These are phyloP conservation scores for Sanghuangporus baumii DNA, from an alignment of 1,284 basidiomycete species.

Conservation along the genomic window DNA sequence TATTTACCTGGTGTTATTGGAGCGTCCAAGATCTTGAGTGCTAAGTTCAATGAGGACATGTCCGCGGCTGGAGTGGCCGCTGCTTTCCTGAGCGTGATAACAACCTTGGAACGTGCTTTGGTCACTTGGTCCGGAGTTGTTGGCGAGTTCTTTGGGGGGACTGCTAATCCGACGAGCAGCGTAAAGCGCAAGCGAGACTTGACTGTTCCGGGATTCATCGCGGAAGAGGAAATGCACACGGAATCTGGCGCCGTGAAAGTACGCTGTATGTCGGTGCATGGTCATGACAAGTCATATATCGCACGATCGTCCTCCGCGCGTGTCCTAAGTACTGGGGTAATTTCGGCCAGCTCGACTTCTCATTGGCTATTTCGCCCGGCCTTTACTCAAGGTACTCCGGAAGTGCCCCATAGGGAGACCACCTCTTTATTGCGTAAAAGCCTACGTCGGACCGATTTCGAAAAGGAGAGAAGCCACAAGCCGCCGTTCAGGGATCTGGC, in stretches of 20 bases:
- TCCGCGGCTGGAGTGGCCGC: constrained; percentile 54
- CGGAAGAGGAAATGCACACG: not conserved
- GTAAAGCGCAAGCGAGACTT: constrained; percentile 21
- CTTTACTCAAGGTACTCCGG: not conserved
- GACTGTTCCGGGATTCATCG: constrained; percentile 3
- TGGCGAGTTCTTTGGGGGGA: constrained; percentile 48
- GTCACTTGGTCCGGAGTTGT: constrained; percentile 59
- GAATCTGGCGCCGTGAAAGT: constrained; percentile 1
- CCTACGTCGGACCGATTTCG: not conserved
- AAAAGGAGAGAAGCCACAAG: constrained; percentile 18
- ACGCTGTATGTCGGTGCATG: constrained; percentile 7
- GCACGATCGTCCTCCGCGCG: not conserved
- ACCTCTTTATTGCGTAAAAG: constrained; percentile 11
- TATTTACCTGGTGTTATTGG: constrained; percentile 45
- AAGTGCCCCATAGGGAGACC: not conserved
- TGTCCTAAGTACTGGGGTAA: not conserved
- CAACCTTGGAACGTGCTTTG: constrained; percentile 49
- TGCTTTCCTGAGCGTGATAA: constrained; percentile 50
- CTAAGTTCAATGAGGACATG: constrained; percentile 49
- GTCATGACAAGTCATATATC: not conserved
- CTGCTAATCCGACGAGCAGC: constrained; percentile 19
- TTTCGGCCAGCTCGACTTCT: constrained; percentile 3
- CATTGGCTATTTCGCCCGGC: constrained; percentile 15
- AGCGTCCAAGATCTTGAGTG: constrained; percentile 43
- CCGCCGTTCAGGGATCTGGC: constrained; percentile 48